These are phyloP conservation scores for Volvox carteri DNA, from an alignment of 163 green algal species.

Conservation along the genomic window DNA sequence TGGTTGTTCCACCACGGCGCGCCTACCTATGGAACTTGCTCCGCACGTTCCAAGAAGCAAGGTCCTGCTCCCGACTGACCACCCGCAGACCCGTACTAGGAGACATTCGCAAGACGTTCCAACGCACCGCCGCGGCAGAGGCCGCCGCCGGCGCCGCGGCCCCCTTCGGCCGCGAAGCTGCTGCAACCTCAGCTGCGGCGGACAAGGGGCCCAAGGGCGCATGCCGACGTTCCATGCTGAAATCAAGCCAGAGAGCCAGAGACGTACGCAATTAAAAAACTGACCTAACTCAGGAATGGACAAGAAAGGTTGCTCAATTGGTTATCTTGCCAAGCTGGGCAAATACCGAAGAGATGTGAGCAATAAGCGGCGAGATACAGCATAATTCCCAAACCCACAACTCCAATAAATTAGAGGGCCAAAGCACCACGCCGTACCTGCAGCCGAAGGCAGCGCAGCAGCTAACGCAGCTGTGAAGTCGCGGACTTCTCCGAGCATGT, in stretches of 20 bases:
- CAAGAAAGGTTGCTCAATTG: background rate
- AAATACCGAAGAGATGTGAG: too few relatives aligned
- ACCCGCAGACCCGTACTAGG: constrained; percentile 32
- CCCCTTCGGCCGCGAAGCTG: background rate
- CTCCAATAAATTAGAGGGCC: too few relatives aligned
- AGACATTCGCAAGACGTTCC: constrained; percentile 64
- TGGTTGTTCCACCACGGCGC: too few relatives aligned
- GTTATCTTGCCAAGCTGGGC: background rate
- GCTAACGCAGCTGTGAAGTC: constrained; percentile 61
- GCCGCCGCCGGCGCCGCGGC: constrained; percentile 13
- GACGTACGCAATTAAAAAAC: too few relatives aligned
- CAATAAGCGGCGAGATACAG: too few relatives aligned
- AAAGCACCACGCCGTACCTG: constrained; percentile 5
- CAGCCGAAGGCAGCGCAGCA: constrained; percentile 53
- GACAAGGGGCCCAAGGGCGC: background rate
- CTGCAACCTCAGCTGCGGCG: constrained; percentile 12
- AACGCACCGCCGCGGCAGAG: constrained; percentile 39
- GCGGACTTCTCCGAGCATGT: constrained; percentile 65
- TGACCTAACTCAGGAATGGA: too few relatives aligned
- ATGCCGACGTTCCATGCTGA: too few relatives aligned
- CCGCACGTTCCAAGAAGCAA: constrained; percentile 60
- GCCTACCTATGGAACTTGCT: constrained; percentile 60
- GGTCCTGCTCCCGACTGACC: constrained; percentile 59
- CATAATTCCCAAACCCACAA: too few relatives aligned
- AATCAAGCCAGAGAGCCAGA: too few relatives aligned